Percentiles rank a stretch among this genome's conserved stretches.
Conservation (phyloP, 352 stramenopile genomes). For the Lagenidium giganteum region DNA sequence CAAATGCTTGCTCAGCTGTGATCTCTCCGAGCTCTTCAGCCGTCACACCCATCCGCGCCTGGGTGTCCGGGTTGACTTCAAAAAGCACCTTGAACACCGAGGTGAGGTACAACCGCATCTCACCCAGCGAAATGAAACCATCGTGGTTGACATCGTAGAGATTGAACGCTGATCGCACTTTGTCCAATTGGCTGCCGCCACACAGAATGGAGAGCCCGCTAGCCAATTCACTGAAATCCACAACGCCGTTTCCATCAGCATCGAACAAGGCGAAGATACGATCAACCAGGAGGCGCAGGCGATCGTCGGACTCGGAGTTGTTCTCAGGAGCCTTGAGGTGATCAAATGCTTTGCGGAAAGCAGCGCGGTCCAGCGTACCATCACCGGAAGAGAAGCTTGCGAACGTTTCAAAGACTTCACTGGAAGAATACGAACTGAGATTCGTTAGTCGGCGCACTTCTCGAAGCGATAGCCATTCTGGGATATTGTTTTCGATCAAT, state of each 20-base stretch:
- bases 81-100: conserved; percentile 87
- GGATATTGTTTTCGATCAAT: conserved; percentile 74
- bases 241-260: conserved; percentile 66
- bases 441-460: conserved; percentile 80
- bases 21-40: conserved; percentile 69
- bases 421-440: conserved; percentile 52
- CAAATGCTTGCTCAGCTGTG: conserved; percentile 78
- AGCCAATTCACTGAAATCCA: conserved; percentile 80
- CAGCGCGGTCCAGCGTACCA: conserved; percentile 60
- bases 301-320: conserved; percentile 24
- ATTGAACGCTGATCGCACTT: conserved; percentile 77
- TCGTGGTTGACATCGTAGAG: conserved; percentile 88
- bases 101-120: conserved; percentile 82
- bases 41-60: conserved; percentile 51
- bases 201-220: conserved; percentile 79
- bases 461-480: conserved; percentile 67
- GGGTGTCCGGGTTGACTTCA: conserved; percentile 66
- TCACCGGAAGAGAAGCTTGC: conserved; percentile 49
- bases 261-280: conserved; percentile 82
- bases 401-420: conserved; percentile 81
- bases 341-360: conserved; percentile 53
- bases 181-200: conserved; percentile 58
- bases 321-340: conserved; percentile 36
- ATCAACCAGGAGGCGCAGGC: conserved; percentile 59
- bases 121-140: conserved; percentile 76